Evolutionary conservation across 2,329 filamentous ascomycete genomes (phyloP).

Genomic region (Ophiostoma montium): DNA sequence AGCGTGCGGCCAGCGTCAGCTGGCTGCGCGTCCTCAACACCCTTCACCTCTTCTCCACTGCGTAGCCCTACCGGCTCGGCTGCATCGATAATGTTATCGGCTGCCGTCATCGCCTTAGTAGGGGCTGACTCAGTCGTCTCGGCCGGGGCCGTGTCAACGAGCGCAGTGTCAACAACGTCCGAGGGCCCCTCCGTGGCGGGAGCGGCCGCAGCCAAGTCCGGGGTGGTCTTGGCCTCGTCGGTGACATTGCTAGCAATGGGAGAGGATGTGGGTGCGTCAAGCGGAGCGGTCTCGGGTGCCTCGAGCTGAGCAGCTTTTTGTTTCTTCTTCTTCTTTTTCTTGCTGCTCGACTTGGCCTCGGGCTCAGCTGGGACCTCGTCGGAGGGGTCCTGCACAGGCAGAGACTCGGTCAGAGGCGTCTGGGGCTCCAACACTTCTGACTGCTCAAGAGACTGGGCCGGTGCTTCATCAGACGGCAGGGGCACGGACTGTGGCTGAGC

Average conservation of each 20-base stretch:
- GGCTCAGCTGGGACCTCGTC: not conserved
- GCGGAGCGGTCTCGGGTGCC: not conserved
- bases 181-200: not conserved
- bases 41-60: not conserved
- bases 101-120: slow-evolving; percentile 3
- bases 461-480: not conserved
- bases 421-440: not conserved
- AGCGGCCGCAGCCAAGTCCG: not conserved
- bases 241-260: no score
- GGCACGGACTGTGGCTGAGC: not conserved
- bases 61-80: slow-evolving; percentile 1
- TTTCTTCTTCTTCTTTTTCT: slow-evolving; percentile 2
- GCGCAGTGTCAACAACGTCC: not conserved
- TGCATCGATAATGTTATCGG: not conserved
- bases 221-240: not conserved
- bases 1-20: no score
- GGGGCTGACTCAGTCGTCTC: not conserved
- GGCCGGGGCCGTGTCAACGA: not conserved
- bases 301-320: not conserved
- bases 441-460: not conserved
- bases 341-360: not conserved
- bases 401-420: not conserved
- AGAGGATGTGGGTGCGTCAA: no score
- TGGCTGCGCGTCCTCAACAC: not conserved
- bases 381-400: not conserved